Conservation (phyloP, 2,329 filamentous ascomycete species). For the Raffaelea ambrosiae region DNA sequence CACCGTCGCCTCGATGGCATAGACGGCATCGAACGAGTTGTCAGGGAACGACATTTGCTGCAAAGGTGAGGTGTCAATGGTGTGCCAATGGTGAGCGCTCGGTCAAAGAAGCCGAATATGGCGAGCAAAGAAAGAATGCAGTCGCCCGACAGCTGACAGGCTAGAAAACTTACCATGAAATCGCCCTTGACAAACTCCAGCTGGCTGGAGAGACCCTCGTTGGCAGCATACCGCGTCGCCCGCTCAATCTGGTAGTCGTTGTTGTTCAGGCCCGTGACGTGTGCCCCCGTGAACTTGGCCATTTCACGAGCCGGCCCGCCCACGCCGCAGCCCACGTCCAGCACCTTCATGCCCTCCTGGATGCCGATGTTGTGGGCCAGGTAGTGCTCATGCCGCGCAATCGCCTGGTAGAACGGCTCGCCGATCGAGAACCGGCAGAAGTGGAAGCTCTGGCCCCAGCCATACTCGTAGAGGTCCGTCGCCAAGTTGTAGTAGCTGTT, state of each 20-base stretch:
- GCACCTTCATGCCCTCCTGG: conserved; percentile 75
- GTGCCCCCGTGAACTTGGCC: conserved; percentile 84
- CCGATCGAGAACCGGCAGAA: conserved; percentile 88
- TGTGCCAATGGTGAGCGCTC: not conserved
- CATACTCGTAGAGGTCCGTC: conserved; percentile 95
- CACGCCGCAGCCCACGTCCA: conserved; percentile 96
- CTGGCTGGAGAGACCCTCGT: conserved; percentile 73
- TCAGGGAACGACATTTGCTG: conserved; percentile 92
- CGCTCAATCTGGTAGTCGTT: conserved; percentile 98
- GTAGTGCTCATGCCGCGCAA: conserved; percentile 96
- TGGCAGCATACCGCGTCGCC: conserved; percentile 73
- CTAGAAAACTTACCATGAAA: conserved; percentile 57
- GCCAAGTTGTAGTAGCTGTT: conserved; percentile 88
- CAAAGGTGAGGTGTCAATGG: not conserved
- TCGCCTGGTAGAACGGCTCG: conserved; percentile 83
- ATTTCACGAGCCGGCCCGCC: conserved; percentile 94
- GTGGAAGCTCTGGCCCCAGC: conserved; percentile 94
- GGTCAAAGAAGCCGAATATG: not conserved
- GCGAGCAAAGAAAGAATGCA: not conserved
- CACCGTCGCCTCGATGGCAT: conserved; percentile 94
- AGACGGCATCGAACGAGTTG: conserved; percentile 88
- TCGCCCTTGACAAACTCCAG: conserved; percentile 87
- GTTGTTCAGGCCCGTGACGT: conserved; percentile 93
- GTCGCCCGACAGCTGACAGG: not conserved
- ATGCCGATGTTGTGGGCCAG: conserved; percentile 84